A percentile compares a stretch with the other conserved stretches of the same genome.
Evolutionary conservation across 1,284 basidiomycete genomes (phyloP).

Genomic region (Athelia psychrophila): DNA sequence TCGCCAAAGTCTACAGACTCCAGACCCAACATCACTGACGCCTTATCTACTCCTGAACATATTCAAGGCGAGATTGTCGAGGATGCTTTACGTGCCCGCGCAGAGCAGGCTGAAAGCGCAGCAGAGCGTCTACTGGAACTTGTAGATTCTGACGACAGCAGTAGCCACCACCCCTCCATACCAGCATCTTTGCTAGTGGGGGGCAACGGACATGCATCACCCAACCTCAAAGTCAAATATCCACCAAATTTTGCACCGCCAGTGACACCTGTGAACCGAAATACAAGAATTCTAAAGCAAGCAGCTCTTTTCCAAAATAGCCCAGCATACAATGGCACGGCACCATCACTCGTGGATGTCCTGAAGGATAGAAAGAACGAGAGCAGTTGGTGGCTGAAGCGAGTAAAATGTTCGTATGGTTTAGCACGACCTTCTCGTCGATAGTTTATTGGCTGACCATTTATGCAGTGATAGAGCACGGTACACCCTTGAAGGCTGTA

Average conservation of each 20-base stretch:
- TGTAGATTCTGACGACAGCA: conserved; percentile 70
- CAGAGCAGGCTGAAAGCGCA: conserved; percentile 86
- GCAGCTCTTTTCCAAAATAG: conserved; percentile 79
- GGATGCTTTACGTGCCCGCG: conserved; percentile 79
- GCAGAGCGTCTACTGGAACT: conserved; percentile 79
- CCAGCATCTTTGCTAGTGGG: conserved; percentile 55
- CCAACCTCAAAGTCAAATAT: conserved; percentile 37
- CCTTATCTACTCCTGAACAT: conserved; percentile 47
- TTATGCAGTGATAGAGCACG: conserved; percentile 47
- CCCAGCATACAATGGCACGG: conserved; percentile 51
- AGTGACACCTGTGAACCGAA: conserved; percentile 61
- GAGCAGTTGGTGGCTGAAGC: conserved; percentile 77
- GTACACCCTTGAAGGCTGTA: conserved; percentile 35
- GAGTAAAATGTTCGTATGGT: conserved; percentile 53
- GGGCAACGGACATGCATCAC: conserved; percentile 31
- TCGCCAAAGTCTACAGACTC: conserved; percentile 55
- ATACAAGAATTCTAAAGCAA: conserved; percentile 58
- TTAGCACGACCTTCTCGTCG: background rate
- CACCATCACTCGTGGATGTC: conserved; percentile 62
- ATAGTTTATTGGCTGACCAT: conserved; percentile 5
- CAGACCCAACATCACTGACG: conserved; percentile 48
- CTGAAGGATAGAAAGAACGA: conserved; percentile 59
- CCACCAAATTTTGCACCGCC: conserved; percentile 36
- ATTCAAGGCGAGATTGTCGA: conserved; percentile 58
- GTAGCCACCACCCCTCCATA: conserved; percentile 45